These are phyloP conservation scores for Canavalia ensiformis DNA, from an alignment of 306 rosid genomes.

Conservation along the genomic window DNA sequence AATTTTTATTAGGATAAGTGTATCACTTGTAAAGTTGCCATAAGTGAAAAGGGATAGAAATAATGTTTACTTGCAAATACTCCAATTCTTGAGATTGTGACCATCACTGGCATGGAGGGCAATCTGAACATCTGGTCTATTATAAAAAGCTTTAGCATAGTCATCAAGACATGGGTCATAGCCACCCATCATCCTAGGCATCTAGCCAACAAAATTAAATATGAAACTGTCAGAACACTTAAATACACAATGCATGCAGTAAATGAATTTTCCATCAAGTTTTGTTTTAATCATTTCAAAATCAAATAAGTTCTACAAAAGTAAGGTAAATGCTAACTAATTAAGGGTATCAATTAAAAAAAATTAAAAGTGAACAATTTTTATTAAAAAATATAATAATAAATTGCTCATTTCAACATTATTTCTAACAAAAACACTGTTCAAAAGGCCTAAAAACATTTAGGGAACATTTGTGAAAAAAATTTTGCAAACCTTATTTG, in stretches of 20 bases:
- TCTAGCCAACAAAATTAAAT: constrained; percentile 55
- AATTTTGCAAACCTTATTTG: background rate
- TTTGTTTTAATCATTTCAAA: background rate
- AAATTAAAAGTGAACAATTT: too few species aligned
- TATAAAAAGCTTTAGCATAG: constrained; percentile 76
- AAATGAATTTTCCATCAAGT: constrained; percentile 13
- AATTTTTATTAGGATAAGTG: constrained; percentile 4
- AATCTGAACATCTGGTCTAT: constrained; percentile 81
- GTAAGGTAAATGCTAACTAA: too few species aligned
- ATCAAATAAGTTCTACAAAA: background rate
- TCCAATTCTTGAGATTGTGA: constrained; percentile 78
- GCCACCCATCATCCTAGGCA: constrained; percentile 94
- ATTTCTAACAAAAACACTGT: too few species aligned
- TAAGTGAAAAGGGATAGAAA: background rate
- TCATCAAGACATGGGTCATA: constrained; percentile 87
- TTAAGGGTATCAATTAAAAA: too few species aligned
- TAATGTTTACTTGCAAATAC: constrained; percentile 80
- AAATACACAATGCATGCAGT: background rate
- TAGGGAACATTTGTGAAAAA: background rate
- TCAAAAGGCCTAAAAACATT: too few species aligned
- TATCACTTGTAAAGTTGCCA: background rate
- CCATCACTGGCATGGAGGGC: constrained; percentile 89
- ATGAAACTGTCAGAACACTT: constrained; percentile 20
- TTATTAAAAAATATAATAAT: too few species aligned
- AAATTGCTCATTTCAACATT: too few species aligned